A percentile compares a stretch with the other conserved stretches of the same genome.
Conservation (phyloP, 495 filamentous ascomycete species). For the Parathielavia appendiculata region DNA sequence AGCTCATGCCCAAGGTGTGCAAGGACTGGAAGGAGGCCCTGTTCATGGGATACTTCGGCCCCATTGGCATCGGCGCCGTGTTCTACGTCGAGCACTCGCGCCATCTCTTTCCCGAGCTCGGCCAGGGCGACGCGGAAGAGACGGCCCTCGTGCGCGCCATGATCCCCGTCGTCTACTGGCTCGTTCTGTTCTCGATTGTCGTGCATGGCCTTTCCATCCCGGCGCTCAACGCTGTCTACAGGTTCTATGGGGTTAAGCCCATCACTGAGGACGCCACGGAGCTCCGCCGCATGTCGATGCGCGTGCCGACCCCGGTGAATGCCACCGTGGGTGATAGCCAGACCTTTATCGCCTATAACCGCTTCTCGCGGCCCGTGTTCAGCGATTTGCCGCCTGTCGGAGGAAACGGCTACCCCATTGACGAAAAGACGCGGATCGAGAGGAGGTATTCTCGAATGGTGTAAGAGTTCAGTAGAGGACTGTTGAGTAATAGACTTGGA, state of each 20-base stretch:
- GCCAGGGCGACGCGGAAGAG: constrained; percentile 49
- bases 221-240: constrained; percentile 45
- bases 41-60: constrained; percentile 87
- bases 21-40: constrained; percentile 58
- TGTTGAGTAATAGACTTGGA: background rate
- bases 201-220: constrained; percentile 56
- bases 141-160: constrained; percentile 48
- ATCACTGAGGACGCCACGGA: constrained; percentile 52
- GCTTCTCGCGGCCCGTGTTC: constrained; percentile 46
- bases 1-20: constrained; percentile 64
- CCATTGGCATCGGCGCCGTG: constrained; percentile 79
- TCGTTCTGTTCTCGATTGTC: constrained; percentile 55
- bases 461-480: background rate
- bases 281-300: constrained; percentile 44
- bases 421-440: background rate
- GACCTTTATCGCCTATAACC: constrained; percentile 51
- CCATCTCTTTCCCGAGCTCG: constrained; percentile 48
- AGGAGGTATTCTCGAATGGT: background rate
- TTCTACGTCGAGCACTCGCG: constrained; percentile 71
- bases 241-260: constrained; percentile 37
- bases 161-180: constrained; percentile 53
- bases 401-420: background rate
- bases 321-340: constrained; percentile 37
- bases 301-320: constrained; percentile 49
- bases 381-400: constrained; percentile 11